Conservation (phyloP, 805 yeast species). For the Ogataea paradorogensis region DNA sequence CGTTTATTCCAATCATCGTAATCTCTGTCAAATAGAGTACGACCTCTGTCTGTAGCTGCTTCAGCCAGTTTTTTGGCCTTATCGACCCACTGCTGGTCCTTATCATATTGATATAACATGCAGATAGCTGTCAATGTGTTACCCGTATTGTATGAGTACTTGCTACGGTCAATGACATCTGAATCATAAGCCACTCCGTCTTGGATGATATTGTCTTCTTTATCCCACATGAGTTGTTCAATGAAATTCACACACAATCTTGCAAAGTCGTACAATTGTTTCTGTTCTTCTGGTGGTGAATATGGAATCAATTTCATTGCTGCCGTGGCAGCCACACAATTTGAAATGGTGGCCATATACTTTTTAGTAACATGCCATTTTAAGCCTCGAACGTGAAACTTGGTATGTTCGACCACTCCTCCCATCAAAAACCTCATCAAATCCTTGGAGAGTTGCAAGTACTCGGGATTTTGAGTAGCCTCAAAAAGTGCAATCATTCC, state of each 20-base stretch:
- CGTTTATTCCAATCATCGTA: constrained; percentile 48
- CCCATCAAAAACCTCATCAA: constrained; percentile 62
- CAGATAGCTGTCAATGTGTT: constrained; percentile 57
- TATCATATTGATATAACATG: constrained; percentile 47
- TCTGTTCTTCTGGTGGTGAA: constrained; percentile 37
- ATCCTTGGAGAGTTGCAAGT: constrained; percentile 55
- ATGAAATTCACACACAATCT: constrained; percentile 58
- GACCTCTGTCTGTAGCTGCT: constrained; percentile 56
- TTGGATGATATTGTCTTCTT: constrained; percentile 51
- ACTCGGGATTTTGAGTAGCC: constrained; percentile 54
- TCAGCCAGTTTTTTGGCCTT: constrained; percentile 50
- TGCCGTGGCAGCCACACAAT: constrained; percentile 64
- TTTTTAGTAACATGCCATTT: constrained; percentile 62
- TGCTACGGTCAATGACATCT: constrained; percentile 47
- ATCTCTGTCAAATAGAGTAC: constrained; percentile 62
- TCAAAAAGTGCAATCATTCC: constrained; percentile 65
- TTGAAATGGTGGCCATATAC: constrained; percentile 64
- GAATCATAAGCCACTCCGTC: constrained; percentile 58
- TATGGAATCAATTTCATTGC: constrained; percentile 54
- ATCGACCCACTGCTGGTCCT: constrained; percentile 47
- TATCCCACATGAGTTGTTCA: constrained; percentile 48
- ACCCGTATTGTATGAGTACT: constrained; percentile 70
- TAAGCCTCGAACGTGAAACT: constrained; percentile 55
- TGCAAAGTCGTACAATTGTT: constrained; percentile 52
- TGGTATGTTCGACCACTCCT: constrained; percentile 53